Percentiles rank a stretch among this genome's conserved stretches.
Evolutionary conservation across 306 rosid species (phyloP).

Genomic region (Medicago lupulina): DNA sequence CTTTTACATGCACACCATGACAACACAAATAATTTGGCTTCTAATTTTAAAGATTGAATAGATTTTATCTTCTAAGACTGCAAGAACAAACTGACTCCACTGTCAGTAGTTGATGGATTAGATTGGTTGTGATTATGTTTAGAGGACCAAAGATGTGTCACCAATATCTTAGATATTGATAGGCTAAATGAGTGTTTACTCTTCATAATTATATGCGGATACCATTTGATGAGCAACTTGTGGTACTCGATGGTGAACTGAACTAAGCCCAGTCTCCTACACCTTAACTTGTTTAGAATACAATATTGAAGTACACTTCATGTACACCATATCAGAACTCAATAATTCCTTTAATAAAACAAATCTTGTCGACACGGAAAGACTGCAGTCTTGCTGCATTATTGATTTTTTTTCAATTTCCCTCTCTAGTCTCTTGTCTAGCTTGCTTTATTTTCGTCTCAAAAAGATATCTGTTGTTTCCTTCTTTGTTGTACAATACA

Average conservation of each 20-base stretch:
- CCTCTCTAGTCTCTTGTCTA: neutral
- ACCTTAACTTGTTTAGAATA: neutral
- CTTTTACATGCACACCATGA: neutral
- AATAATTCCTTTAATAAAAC: neutral
- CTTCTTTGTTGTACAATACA: slow-evolving; percentile 11
- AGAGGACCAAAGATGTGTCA: neutral
- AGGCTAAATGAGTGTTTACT: neutral
- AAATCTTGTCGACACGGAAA: neutral
- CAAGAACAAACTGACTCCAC: neutral
- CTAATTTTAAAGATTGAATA: neutral
- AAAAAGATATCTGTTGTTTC: slow-evolving; percentile 12
- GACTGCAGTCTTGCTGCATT: slow-evolving; percentile 5
- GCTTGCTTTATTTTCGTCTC: slow-evolving; percentile 24
- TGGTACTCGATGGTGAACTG: neutral
- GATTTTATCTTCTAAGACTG: neutral
- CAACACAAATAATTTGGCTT: neutral
- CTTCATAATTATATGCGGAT: neutral
- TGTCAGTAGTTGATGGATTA: neutral
- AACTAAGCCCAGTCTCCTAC: neutral
- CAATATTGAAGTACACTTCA: neutral
- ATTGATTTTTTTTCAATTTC: slow-evolving; percentile 10
- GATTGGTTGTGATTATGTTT: neutral
- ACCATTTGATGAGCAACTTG: neutral
- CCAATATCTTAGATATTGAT: neutral
- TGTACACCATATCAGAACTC: neutral